phyloP scores from a whole-genome alignment of 768 basidiomycete genomes.

The Rhodocollybia butyracea region DNA sequence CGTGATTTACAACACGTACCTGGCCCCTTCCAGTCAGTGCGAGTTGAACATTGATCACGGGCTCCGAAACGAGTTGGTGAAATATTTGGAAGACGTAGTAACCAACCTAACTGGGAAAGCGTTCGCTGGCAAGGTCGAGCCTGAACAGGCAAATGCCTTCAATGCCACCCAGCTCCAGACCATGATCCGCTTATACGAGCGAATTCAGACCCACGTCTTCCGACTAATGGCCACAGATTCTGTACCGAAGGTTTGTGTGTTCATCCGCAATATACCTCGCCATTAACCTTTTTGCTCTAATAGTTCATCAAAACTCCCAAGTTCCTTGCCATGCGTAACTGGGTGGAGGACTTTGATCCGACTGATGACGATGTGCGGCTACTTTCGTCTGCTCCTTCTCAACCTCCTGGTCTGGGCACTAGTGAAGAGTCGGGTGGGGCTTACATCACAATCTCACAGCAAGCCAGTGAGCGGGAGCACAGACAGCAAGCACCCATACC shows the following conservation, averaged over 20 bases:
- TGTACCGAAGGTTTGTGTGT: slow-evolving; percentile 78
- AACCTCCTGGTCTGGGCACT: slow-evolving; percentile 65
- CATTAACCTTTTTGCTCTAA: slow-evolving; percentile 6
- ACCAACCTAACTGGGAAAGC: slow-evolving; percentile 71
- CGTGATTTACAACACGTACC: slow-evolving; percentile 90
- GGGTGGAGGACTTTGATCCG: slow-evolving; percentile 74
- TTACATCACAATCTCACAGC: slow-evolving; percentile 83
- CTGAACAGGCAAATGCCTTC: slow-evolving; percentile 76
- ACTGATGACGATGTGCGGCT: slow-evolving; percentile 58
- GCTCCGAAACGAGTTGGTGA: slow-evolving; percentile 89
- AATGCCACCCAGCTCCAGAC: slow-evolving; percentile 95
- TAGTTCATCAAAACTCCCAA: slow-evolving; percentile 88
- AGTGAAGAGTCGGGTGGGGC: slow-evolving; percentile 79
- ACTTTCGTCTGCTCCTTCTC: slow-evolving; percentile 49
- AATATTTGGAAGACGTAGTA: slow-evolving; percentile 89
- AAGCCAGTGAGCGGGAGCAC: slow-evolving; percentile 69
- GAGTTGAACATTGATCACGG: slow-evolving; percentile 99
- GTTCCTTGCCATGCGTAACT: slow-evolving; percentile 76
- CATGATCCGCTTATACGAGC: slow-evolving; percentile 90
- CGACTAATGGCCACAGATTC: slow-evolving; percentile 98
- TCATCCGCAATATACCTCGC: background rate
- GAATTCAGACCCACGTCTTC: slow-evolving; percentile 97
- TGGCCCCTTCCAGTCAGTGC: slow-evolving; percentile 91
- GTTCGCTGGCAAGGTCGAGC: slow-evolving; percentile 78
- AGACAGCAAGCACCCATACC: slow-evolving; percentile 26